Evolutionary conservation across 495 filamentous ascomycete genomes (phyloP).

Genomic region (Astrocystis sublimbata): DNA sequence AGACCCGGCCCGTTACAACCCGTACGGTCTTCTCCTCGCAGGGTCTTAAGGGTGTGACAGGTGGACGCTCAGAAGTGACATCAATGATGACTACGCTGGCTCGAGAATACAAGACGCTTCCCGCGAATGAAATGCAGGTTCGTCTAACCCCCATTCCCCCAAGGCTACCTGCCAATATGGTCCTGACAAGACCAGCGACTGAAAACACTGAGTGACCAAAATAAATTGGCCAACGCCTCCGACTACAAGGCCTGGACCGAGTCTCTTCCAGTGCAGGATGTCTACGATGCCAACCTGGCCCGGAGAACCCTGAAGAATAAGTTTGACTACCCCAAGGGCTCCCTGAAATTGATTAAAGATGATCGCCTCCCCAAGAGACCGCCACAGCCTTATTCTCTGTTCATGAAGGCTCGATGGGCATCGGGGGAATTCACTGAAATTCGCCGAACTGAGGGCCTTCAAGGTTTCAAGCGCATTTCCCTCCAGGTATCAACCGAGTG

Average conservation of each 20-base stretch:
- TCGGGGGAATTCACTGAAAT: conserved; percentile 48
- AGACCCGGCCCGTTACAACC: background rate
- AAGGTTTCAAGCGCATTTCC: background rate
- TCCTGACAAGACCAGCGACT: conserved; percentile 31
- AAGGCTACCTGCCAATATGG: background rate
- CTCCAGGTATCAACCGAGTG: conserved; percentile 36
- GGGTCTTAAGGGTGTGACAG: conserved; percentile 1
- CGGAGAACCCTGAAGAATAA: conserved; percentile 50
- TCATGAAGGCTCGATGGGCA: conserved; percentile 45
- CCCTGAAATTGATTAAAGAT: conserved; percentile 48
- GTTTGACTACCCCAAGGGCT: conserved; percentile 26
- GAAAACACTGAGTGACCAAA: background rate
- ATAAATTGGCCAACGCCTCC: conserved; percentile 33
- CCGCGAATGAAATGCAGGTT: conserved; percentile 34
- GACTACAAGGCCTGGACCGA: conserved; percentile 61
- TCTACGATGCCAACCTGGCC: conserved; percentile 64
- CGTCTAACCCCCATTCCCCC: conserved; percentile 15
- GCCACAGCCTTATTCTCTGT: conserved; percentile 43
- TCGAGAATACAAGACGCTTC: conserved; percentile 29
- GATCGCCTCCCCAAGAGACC: conserved; percentile 57
- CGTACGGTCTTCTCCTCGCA: conserved; percentile 30
- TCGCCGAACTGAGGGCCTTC: too few relatives aligned
- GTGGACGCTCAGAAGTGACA: background rate
- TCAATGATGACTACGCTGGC: conserved; percentile 7
- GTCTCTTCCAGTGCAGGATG: conserved; percentile 55